Evolutionary conservation across 768 basidiomycete genomes (phyloP).

Genomic region (Lactarius hatsudake): DNA sequence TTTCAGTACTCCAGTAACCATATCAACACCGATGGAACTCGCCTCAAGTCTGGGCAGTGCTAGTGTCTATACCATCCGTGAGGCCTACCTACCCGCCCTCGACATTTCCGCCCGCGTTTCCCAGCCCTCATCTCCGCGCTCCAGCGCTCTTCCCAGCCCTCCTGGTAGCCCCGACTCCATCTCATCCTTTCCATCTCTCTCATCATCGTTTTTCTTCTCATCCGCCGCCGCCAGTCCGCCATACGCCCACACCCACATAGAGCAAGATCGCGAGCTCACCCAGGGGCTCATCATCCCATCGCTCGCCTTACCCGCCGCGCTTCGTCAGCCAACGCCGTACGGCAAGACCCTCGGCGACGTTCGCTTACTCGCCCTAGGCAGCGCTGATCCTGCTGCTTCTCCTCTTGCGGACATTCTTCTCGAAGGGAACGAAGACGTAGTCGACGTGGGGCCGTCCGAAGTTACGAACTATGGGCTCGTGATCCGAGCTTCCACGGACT

Average conservation of each 20-base stretch:
- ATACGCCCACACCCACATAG: constrained; percentile 45
- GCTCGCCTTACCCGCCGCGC: constrained; percentile 55
- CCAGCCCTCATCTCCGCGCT: constrained; percentile 46
- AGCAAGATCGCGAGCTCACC: constrained; percentile 36
- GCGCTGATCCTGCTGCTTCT: constrained; percentile 43
- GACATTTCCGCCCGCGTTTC: constrained; percentile 32
- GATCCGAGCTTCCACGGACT: constrained; percentile 63
- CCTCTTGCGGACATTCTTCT: constrained; percentile 50
- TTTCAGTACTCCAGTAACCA: background rate
- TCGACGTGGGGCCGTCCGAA: constrained; percentile 62
- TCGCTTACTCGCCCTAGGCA: constrained; percentile 52
- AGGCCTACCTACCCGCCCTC: constrained; percentile 1
- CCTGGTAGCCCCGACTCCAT: constrained; percentile 62
- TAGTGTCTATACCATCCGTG: constrained; percentile 26
- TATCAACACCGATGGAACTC: constrained; percentile 18
- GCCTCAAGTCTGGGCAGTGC: constrained; percentile 17
- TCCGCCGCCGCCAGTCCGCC: constrained; percentile 68
- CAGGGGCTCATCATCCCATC: constrained; percentile 70
- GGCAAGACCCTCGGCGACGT: constrained; percentile 68
- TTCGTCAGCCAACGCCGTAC: constrained; percentile 62
- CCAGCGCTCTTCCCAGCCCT: constrained; percentile 51
- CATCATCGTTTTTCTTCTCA: constrained; percentile 76
- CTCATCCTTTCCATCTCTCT: constrained; percentile 70
- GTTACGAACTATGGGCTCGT: constrained; percentile 40
- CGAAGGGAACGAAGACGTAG: constrained; percentile 65